Base-by-base conservation (phyloP, 495 filamentous ascomycete genomes). In the Podospora australis region DNA sequence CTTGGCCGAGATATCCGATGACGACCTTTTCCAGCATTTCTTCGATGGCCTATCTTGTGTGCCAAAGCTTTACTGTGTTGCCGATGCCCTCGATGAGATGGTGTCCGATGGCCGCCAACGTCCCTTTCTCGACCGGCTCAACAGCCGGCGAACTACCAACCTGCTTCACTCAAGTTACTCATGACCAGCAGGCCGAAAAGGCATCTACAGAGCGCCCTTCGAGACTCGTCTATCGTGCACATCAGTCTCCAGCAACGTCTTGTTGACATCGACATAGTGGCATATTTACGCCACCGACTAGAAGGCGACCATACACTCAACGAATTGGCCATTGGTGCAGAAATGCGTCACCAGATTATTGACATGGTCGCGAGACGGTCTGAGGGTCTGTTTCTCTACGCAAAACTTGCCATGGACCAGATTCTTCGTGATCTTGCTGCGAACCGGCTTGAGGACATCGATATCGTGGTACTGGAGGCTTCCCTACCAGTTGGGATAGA, bases 31-130 rank as follows among this genome's bases (percentile, higher is more conserved):
- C 6, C 50, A 62, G n/a, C 30, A 52, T 16, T 26, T 52, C 23
- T 14, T 62, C 47, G 22, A 46, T 6, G 65, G 58, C 3, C 26
- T 70, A 2, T 21, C 47, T 8, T 24, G 30, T 13, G 32, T 71
- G 3, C 25, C 24, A 6, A 44, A 21, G 17, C 17, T 52, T 4
- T 74, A 68, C 44, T 70, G 64, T 30, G 59, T 78, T 35, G 62
- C 53, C 0, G 74, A 78, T 53, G 74, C 73, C 14, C 58, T 77
- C n/a, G 74, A 78, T 49, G 73, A 78, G 48, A 70, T 75, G 70
- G 57, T 64, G 30, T 16, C 41, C 28, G 63, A 64, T 25, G 60
- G 60, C 51, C 50, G 61, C 24, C n/a, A n/a, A n/a, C n/a, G n/a
- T n/a, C 44, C 46, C 0, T 66, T 74, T 30, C 45, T 72, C 4